Base-by-base conservation (phyloP, 768 basidiomycete species). In the Melanogaster broomeanus region DNA sequence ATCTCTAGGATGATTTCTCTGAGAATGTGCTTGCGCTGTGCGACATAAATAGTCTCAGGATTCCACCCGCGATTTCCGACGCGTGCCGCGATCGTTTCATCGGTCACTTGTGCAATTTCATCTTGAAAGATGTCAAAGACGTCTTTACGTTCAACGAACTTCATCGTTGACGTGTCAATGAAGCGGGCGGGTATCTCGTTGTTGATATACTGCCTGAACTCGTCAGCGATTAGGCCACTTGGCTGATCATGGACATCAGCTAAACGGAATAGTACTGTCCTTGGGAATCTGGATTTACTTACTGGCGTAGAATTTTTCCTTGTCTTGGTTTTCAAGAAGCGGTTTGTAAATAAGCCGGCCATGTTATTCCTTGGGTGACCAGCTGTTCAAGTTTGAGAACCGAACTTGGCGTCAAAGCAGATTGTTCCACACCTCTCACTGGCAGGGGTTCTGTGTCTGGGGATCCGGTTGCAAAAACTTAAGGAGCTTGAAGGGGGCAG, bases 161-260 rank as follows among this genome's bases (percentile, higher is more conserved):
- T 55, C 54, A 67, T 18, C 0, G 12, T 61, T 19, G 54, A 24
- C 1, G 62, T 59, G 43, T 67, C 60, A 16, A 65, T 65, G 12
- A 65, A 51, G 12, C 65, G 63, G 12, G 52, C 40, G 13, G 64
- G 64, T 16, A 66, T 58, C n/a, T 67, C 55, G 27, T 68, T 66
- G 18, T 11, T 39, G 38, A 67, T 58, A 51, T 67, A 63, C 4
- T 56, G 10, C 5, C 15, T 52, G 35, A 65, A 67, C 22, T 44
- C 61, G 0, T 54, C 37, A 1, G 39, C 47, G 9, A 64, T 46
- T 12, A 55, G 24, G 12, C 42, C 1, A 15, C 35, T 38, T 3
- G 46, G 51, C 52, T 62, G 15, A 6, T 24, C 21, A 1, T 40
- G 4, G 3, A n/a, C 18, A 18, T 12, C 5, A 15, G 35, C 35